Base-by-base conservation (phyloP, 768 basidiomycete genomes). In the Rhizopogon rudus region DNA sequence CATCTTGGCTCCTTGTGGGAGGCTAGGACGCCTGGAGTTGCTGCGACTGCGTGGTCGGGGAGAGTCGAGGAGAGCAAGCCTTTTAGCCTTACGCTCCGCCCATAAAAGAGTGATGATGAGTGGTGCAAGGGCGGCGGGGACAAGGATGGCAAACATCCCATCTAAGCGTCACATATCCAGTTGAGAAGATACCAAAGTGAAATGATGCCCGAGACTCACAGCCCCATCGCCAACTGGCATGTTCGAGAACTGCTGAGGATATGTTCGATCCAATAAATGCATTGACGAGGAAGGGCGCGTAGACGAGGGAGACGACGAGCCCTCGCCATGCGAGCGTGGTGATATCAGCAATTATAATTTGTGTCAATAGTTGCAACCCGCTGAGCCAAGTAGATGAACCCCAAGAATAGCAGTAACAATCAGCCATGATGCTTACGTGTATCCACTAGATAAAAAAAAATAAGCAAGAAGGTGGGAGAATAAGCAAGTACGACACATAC, bases 211-310 rank as follows among this genome's bases (percentile, higher is more conserved):
- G 41, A 42, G 48, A 78, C 82, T 44, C 63, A 82, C 82, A 87
- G 33, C 86, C 86, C 86, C 86, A 86, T 66, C 86, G 68, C 86
- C 86, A 87, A 6, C 81, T 79, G 41, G 78, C 53, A 37, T 79
- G 70, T 56, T 70, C 70, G 22, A 77, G 61, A 29, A 78, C 65
- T 20, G 60, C 56, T 6, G 81, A 63, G n/a, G 81, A 74, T 46
- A 87, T 77, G 61, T 82, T 83, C n/a, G 81, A 72, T n/a, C 83
- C 83, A 54, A 86, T 71, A 62, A 84, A 86, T 2, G 75, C 81
- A 64, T 87, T 86, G 65, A 87, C 72, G 57, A 87, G 69, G 68
- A 81, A 83, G 3, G 81, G 81, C 41, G 75, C 57, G 6, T 77
- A 75, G 12, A 75, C 75, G 29, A 83, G 67, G 6, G 70, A 69